Conservation (phyloP, 257 asterid genomes). For the Solanum arcanum region DNA sequence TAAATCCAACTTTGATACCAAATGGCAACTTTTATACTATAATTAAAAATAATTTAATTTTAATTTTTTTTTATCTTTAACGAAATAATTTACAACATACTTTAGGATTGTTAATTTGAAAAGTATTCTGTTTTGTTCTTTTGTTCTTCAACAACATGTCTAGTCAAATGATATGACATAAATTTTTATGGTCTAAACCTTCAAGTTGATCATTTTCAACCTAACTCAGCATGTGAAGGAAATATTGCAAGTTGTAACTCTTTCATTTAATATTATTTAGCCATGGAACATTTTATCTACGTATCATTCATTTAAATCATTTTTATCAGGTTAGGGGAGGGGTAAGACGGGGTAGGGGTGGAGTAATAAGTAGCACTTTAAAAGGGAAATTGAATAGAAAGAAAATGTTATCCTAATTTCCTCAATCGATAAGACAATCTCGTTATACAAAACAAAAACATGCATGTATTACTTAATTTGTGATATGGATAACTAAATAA, state of each 20-base stretch:
- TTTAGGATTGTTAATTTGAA: too few relatives aligned
- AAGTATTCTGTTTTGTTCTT: too few relatives aligned
- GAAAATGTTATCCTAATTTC: background rate
- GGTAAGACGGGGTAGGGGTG: background rate
- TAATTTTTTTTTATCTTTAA: too few relatives aligned
- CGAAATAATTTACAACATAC: too few relatives aligned
- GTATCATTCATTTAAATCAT: background rate
- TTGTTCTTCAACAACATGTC: too few relatives aligned
- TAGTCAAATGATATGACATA: too few relatives aligned
- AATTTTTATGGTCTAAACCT: background rate
- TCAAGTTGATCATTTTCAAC: background rate
- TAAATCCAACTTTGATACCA: background rate
- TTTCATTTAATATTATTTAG: background rate
- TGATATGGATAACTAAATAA: too few relatives aligned
- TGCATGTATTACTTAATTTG: too few relatives aligned
- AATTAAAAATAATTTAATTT: too few relatives aligned
- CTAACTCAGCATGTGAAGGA: background rate
- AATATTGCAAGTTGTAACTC: background rate
- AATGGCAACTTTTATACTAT: background rate
- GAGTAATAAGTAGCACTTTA: background rate
- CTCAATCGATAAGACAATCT: too few relatives aligned
- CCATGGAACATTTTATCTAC: background rate
- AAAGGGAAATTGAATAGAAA: background rate
- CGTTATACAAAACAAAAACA: too few relatives aligned
- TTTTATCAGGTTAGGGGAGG: background rate